Percentiles rank a stretch among this genome's conserved stretches.
phyloP scores from a whole-genome alignment of 2,329 filamentous ascomycete species.

The Plenodomus lindquistii region DNA sequence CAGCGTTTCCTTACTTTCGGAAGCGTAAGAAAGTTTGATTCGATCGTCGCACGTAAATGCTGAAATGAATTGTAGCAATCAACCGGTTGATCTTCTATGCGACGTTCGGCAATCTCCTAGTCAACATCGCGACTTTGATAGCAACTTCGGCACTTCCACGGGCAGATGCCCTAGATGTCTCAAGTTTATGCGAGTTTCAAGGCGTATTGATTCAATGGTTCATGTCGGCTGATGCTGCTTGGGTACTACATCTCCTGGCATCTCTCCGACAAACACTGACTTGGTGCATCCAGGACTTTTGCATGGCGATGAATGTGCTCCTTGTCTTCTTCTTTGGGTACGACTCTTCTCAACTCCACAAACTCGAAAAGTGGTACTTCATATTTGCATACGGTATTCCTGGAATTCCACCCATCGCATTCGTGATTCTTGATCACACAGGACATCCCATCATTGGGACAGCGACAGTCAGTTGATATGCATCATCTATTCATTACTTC shows the following conservation, averaged over 20 bases:
- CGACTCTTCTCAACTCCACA: conserved; percentile 64
- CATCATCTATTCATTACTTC: not conserved
- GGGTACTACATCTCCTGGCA: conserved; percentile 66
- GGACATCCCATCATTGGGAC: conserved; percentile 68
- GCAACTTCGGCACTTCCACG: conserved; percentile 61
- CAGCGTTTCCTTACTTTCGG: conserved; percentile 69
- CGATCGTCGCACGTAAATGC: not conserved
- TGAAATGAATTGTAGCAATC: conserved; percentile 55
- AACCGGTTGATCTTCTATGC: conserved; percentile 85
- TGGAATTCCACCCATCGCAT: conserved; percentile 68
- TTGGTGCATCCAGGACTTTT: conserved; percentile 56
- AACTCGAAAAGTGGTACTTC: conserved; percentile 72
- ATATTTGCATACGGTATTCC: conserved; percentile 73
- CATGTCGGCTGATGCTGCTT: conserved; percentile 20
- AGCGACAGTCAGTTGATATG: conserved; percentile 58
- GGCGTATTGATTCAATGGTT: conserved; percentile 82
- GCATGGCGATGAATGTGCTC: conserved; percentile 84
- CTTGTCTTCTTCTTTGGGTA: conserved; percentile 79
- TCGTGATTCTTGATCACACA: conserved; percentile 65
- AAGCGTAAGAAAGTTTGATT: conserved; percentile 53
- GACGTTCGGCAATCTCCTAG: conserved; percentile 77
- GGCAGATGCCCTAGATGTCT: conserved; percentile 35
- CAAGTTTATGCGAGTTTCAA: conserved; percentile 73
- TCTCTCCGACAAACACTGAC: conserved; percentile 70
- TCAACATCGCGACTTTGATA: conserved; percentile 76